These are phyloP conservation scores for Dendrocalamus sinicus DNA, from an alignment of 176 grass and related monocot genomes.

Conservation along the genomic window DNA sequence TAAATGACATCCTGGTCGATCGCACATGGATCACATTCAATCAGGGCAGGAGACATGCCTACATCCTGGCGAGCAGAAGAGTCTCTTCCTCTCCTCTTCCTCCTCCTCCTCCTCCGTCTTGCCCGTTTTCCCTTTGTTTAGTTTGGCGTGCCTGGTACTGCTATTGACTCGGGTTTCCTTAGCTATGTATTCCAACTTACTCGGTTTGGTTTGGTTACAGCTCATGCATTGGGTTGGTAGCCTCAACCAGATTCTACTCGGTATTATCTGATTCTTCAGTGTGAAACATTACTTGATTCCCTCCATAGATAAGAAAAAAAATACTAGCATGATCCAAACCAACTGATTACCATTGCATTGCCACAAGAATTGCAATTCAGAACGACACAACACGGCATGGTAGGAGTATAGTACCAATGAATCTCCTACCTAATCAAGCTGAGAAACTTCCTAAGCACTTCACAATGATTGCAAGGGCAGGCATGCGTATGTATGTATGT, in stretches of 20 bases:
- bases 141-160: neutral
- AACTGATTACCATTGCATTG: neutral
- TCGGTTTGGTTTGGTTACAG: slow-evolving; percentile 46
- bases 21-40: slow-evolving; percentile 25
- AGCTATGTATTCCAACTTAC: neutral
- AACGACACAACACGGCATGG: neutral
- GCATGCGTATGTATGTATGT: neutral
- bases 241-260: slow-evolving; percentile 23
- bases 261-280: slow-evolving; percentile 13
- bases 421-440: slow-evolving; percentile 1
- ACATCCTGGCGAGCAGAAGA: neutral
- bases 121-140: neutral
- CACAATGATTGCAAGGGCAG: neutral
- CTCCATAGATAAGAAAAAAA: slow-evolving; percentile 17
- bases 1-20: slow-evolving; percentile 18
- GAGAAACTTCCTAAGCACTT: slow-evolving; percentile 45
- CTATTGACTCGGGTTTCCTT: neutral
- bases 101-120: neutral
- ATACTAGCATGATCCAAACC: slow-evolving; percentile 23
- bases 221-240: slow-evolving; percentile 39
- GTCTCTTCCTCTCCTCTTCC: neutral
- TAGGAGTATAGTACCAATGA: neutral
- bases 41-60: slow-evolving; percentile 1
- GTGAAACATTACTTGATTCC: slow-evolving; percentile 26
- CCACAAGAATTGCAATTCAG: neutral